These are phyloP conservation scores for Suhomyces yuchorum DNA, from an alignment of 1,139 yeast genomes.

Conservation along the genomic window DNA sequence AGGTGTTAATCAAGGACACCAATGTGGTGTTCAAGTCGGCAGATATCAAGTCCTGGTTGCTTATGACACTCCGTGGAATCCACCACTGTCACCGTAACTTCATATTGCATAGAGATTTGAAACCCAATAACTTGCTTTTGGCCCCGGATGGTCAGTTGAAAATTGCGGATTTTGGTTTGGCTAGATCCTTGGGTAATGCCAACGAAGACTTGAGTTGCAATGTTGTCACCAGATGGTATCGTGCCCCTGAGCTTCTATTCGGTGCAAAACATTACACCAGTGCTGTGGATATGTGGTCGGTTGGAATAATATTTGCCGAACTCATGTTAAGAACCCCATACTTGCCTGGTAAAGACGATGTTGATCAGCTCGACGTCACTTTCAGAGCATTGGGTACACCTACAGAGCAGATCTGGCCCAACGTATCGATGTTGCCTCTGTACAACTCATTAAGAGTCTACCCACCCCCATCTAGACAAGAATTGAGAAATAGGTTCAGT, in stretches of 20 bases:
- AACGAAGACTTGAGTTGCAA: slow-evolving; percentile 85
- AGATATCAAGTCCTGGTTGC: slow-evolving; percentile 89
- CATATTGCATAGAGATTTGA: slow-evolving; percentile 85
- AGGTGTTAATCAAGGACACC: slow-evolving; percentile 82
- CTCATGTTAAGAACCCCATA: slow-evolving; percentile 93
- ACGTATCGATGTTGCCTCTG: slow-evolving; percentile 74
- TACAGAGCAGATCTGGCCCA: slow-evolving; percentile 90
- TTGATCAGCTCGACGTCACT: slow-evolving; percentile 87
- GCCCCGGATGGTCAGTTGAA: slow-evolving; percentile 87
- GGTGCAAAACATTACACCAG: slow-evolving; percentile 88
- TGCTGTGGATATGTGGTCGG: slow-evolving; percentile 92
- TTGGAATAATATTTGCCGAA: slow-evolving; percentile 95
- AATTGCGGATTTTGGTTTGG: slow-evolving; percentile 96
- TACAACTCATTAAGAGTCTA: slow-evolving; percentile 72
- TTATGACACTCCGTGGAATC: slow-evolving; percentile 91
- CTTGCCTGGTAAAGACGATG: slow-evolving; percentile 87
- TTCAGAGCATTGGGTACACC: slow-evolving; percentile 97
- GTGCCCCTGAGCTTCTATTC: slow-evolving; percentile 90
- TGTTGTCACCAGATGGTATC: slow-evolving; percentile 96
- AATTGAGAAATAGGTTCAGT: slow-evolving; percentile 77
- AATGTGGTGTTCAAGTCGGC: slow-evolving; percentile 76
- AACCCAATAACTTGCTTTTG: slow-evolving; percentile 78
- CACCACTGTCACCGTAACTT: slow-evolving; percentile 94
- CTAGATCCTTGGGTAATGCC: slow-evolving; percentile 77
- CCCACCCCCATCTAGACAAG: slow-evolving; percentile 84